phyloP scores from a whole-genome alignment of 768 basidiomycete genomes.

The Rhodotorula graminis region DNA sequence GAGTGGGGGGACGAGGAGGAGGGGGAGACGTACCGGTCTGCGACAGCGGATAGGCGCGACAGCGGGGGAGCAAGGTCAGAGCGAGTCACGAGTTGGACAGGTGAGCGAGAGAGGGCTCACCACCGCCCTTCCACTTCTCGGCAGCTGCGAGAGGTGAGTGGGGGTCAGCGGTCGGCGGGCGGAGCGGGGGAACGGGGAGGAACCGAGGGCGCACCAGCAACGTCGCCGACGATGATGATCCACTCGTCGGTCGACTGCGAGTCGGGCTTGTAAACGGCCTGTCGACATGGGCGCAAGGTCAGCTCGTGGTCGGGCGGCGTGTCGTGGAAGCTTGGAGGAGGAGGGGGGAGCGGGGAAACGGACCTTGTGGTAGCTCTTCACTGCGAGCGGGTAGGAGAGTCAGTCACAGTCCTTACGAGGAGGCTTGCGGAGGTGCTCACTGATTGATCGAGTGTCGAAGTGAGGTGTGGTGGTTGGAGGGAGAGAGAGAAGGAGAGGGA shows the following conservation, averaged over 20 bases:
- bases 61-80: background rate
- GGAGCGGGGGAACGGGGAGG: constrained; percentile 43
- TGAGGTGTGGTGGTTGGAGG: no score
- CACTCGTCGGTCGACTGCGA: constrained; percentile 67
- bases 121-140: constrained; percentile 74
- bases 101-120: constrained; percentile 49
- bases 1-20: background rate
- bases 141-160: background rate
- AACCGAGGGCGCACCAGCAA: background rate
- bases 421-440: no score
- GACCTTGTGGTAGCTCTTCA: constrained; percentile 10
- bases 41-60: background rate
- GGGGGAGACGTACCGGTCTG: constrained; percentile 15
- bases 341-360: background rate
- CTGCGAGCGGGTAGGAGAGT: background rate
- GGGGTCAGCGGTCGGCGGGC: constrained; percentile 50
- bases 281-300: constrained; percentile 36
- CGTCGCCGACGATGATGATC: constrained; percentile 54
- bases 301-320: background rate
- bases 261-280: constrained; percentile 76
- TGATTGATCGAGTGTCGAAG: no score
- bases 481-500: no score
- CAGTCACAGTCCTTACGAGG: no score
- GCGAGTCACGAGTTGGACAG: background rate
- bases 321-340: no score